A percentile compares a stretch with the other conserved stretches of the same genome.
These are phyloP conservation scores for Arctostaphylos glauca DNA, from an alignment of 148 eudicot species.

Conservation along the genomic window DNA sequence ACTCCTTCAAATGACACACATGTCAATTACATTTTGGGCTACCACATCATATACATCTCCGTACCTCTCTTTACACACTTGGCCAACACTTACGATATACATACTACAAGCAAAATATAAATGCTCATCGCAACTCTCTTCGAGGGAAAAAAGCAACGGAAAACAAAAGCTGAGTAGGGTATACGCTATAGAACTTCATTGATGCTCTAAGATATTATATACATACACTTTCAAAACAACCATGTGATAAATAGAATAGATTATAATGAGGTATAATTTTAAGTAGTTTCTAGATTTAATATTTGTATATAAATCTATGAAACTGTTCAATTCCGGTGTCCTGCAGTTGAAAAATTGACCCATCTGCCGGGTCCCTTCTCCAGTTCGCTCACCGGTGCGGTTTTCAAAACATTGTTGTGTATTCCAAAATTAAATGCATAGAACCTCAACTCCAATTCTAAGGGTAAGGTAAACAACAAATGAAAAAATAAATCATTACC, in stretches of 20 bases:
- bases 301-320: not conserved
- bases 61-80: not conserved
- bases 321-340: not conserved
- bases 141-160: not conserved
- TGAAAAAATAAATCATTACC: slow-evolving; percentile 37
- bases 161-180: not conserved
- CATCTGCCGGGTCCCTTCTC: not conserved
- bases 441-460: not conserved
- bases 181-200: not conserved
- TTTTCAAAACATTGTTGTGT: not conserved
- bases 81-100: not conserved
- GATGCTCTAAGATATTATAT: not conserved
- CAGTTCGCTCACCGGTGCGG: not conserved
- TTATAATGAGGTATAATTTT: too few species aligned
- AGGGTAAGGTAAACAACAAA: not conserved
- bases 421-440: not conserved
- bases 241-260: not conserved
- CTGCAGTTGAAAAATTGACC: not conserved
- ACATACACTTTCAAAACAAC: not conserved
- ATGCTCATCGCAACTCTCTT: not conserved
- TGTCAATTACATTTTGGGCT: not conserved
- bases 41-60: not conserved
- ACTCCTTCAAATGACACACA: not conserved
- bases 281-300: not conserved
- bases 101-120: not conserved